phyloP scores from a whole-genome alignment of 495 filamentous ascomycete species.

The Aspergillus hancockii region DNA sequence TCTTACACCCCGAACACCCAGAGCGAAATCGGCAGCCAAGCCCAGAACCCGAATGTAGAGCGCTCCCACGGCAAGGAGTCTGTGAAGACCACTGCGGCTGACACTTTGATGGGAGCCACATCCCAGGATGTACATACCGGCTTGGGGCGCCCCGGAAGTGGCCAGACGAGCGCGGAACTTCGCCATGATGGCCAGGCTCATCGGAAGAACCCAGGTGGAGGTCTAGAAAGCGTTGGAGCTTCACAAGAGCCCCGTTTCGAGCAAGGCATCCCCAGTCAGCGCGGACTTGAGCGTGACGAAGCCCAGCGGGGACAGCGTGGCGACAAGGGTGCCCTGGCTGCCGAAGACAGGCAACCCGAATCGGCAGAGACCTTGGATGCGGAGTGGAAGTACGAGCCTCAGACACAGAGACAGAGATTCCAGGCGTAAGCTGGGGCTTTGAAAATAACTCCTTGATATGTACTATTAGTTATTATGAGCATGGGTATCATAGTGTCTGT shows the following conservation, averaged over 20 bases:
- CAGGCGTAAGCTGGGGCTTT: background rate
- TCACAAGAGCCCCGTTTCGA: conserved; percentile 32
- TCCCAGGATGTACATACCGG: conserved; percentile 61
- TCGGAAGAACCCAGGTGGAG: conserved; percentile 53
- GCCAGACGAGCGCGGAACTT: conserved; percentile 60
- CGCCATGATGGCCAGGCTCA: conserved; percentile 53
- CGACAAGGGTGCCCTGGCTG: conserved; percentile 33
- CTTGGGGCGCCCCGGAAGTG: conserved; percentile 60
- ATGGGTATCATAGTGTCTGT: conserved; percentile 19
- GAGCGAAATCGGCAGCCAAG: conserved; percentile 46
- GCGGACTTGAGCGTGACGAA: conserved; percentile 34
- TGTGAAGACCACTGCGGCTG: conserved; percentile 43
- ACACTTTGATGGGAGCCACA: conserved; percentile 64
- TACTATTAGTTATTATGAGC: conserved; percentile 11
- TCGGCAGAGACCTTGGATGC: conserved; percentile 47
- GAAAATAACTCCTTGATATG: conserved; percentile 2
- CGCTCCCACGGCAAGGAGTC: conserved; percentile 45
- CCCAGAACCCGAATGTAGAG: conserved; percentile 43
- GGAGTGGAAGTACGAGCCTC: conserved; percentile 43
- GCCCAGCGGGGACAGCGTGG: conserved; percentile 23
- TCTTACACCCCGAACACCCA: conserved; percentile 60
- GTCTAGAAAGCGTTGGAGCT: conserved; percentile 56
- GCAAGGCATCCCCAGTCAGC: conserved; percentile 29
- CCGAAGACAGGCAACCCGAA: conserved; percentile 48
- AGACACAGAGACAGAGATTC: conserved; percentile 23